Conservation (phyloP, 2,329 filamentous ascomycete genomes). For the Trichoderma atrobrunneum region DNA sequence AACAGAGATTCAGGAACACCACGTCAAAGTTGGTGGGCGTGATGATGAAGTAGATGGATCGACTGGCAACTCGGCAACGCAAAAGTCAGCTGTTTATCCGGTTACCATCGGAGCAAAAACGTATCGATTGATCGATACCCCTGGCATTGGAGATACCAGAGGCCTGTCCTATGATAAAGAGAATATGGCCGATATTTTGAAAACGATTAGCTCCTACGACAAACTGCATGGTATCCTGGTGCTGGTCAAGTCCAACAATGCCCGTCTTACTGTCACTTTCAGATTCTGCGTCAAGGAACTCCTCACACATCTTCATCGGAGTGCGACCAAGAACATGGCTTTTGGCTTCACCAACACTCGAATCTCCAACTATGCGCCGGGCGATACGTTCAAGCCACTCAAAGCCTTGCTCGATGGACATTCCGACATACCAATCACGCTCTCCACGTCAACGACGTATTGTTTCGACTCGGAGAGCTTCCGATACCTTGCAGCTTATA, state of each 20-base stretch:
- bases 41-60: conserved; percentile 21
- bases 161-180: conserved; percentile 8
- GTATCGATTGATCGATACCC: conserved; percentile 18
- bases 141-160: conserved; percentile 15
- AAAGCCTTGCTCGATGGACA: conserved; percentile 3
- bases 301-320: conserved; percentile 13
- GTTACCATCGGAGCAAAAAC: conserved; percentile 8
- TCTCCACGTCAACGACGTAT: neutral
- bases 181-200: conserved; percentile 14
- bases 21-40: conserved; percentile 18
- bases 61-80: conserved; percentile 11
- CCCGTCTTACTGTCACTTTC: conserved; percentile 3
- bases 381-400: conserved; percentile 10
- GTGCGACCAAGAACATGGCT: conserved; percentile 4
- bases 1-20: neutral
- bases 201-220: conserved; percentile 5
- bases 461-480: conserved; percentile 19
- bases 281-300: conserved; percentile 7
- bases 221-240: conserved; percentile 11
- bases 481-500: conserved; percentile 13
- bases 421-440: neutral
- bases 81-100: neutral
- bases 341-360: conserved; percentile 18
- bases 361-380: conserved; percentile 10
- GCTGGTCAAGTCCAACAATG: conserved; percentile 17